Base-by-base conservation (phyloP, 208 protist species). In the Crithidia brevicula region DNA sequence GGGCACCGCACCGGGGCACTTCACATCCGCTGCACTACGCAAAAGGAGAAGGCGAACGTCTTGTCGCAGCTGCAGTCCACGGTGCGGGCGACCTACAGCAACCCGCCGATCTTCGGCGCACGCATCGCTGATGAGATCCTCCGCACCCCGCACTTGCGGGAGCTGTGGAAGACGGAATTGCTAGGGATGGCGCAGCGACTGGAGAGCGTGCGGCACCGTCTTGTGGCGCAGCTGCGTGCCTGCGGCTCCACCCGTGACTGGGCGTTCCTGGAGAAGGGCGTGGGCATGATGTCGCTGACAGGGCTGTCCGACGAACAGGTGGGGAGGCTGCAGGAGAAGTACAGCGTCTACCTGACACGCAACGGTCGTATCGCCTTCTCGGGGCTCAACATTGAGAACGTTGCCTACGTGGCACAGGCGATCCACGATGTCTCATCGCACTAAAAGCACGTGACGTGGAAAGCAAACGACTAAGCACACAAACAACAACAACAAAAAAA, bases 251-350 rank as follows among this genome's bases (percentile, higher is more conserved):
- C 79, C 10, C 75, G 83, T 16, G 77, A 89, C 42, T 99, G 97
- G 96, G 67, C 64, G 25, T 98, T 99, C 74, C 89, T 99, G 27
- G 86, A 89, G 51, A 75, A 84, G 7, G 97, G 98, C 67, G 93
- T 97, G 36, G 98, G 98, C 58, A 99, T 99, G 98, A 99, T 99
- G 82, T 95, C 93, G 30, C 98, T 92, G 78, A 93, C 92, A 1
- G 97, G 98, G 30, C 82, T 99, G n/a, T 93, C 69, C 54, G 73
- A 77, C 70, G 76, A 79, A 33, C 78, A 97, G 77, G 91, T 92
- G 40, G 31, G 45, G 9, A 49, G 11, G 50, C 63, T 93, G 58
- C 69, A 72, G 40, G 50, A 68, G 33, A 71, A 88, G 65, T 81
- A 90, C 67, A 82, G 91, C 74, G 67, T 96, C 22, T 96, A 93